phyloP scores from a whole-genome alignment of 1,284 basidiomycete species.

The Rhizoctonia solani region DNA sequence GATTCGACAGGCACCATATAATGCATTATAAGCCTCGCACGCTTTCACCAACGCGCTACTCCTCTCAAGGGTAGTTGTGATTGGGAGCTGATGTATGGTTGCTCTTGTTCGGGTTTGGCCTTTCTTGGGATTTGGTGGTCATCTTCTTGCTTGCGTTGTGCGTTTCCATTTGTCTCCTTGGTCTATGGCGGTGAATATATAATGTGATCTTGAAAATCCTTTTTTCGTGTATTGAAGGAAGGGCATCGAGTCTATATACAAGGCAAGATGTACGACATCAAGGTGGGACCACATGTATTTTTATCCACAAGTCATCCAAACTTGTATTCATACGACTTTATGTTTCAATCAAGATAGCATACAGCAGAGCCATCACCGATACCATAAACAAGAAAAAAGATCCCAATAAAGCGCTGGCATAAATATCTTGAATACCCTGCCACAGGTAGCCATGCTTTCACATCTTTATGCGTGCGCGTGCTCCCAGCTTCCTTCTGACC shows the following conservation, averaged over 20 bases:
- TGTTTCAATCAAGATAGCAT: conserved; percentile 15
- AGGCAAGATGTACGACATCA: not conserved
- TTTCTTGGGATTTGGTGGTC: not conserved
- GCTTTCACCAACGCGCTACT: conserved; percentile 81
- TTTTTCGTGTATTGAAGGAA: not conserved
- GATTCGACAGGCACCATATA: conserved; percentile 46
- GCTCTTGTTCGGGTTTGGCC: too few species aligned
- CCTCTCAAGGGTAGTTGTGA: conserved; percentile 65
- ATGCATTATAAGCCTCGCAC: conserved; percentile 91
- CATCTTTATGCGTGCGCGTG: too few species aligned
- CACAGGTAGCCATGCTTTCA: too few species aligned
- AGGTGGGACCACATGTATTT: not conserved
- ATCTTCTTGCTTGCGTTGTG: not conserved
- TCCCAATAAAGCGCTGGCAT: not conserved
- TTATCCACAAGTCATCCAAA: not conserved
- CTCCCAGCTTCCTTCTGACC: conserved; percentile 33
- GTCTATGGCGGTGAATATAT: conserved; percentile 30
- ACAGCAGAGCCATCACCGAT: not conserved
- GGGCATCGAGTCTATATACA: not conserved
- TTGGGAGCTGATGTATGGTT: conserved; percentile 76
- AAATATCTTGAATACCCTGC: not conserved
- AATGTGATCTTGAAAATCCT: conserved; percentile 1
- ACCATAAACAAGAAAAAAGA: conserved; percentile 10
- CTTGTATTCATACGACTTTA: not conserved
- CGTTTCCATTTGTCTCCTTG: not conserved